phyloP scores from a whole-genome alignment of 176 grass and related monocot genomes.

The Metroxylon sagu region DNA sequence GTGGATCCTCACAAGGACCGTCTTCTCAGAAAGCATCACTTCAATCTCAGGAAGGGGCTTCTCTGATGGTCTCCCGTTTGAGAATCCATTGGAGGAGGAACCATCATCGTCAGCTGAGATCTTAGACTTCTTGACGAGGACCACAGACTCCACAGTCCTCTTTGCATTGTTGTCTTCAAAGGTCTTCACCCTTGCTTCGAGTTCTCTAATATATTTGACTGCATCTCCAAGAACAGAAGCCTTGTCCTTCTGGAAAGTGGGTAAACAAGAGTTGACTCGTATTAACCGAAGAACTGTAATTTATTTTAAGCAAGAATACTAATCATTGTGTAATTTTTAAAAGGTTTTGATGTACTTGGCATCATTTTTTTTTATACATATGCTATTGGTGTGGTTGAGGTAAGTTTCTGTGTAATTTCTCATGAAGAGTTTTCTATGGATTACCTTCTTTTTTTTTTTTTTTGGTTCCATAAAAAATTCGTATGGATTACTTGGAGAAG shows the following conservation, averaged over 20 bases:
- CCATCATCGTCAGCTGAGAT: neutral
- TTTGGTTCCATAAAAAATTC: too few species aligned
- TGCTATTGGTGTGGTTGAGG: too few species aligned
- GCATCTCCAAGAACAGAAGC: constrained; percentile 51
- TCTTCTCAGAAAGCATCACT: constrained; percentile 31
- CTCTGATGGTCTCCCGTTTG: neutral
- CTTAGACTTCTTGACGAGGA: constrained; percentile 33
- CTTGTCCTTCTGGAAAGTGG: constrained; percentile 50
- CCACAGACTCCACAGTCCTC: constrained; percentile 19
- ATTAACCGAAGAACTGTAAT: too few species aligned
- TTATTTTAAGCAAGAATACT: too few species aligned
- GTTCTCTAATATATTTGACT: constrained; percentile 43
- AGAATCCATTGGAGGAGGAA: neutral
- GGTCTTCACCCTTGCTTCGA: constrained; percentile 40
- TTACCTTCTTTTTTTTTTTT: too few species aligned
- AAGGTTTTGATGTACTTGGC: too few species aligned
- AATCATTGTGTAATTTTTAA: too few species aligned
- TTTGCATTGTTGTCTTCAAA: constrained; percentile 31
- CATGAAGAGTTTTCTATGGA: too few species aligned
- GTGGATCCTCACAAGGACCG: constrained; percentile 40
- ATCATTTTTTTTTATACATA: too few species aligned
- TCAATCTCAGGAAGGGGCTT: constrained; percentile 21
- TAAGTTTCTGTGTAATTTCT: too few species aligned
- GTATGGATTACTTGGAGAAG: too few species aligned
- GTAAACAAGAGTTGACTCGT: too few species aligned